Conservation (phyloP, 768 basidiomycete genomes). For the Mycena pura region DNA sequence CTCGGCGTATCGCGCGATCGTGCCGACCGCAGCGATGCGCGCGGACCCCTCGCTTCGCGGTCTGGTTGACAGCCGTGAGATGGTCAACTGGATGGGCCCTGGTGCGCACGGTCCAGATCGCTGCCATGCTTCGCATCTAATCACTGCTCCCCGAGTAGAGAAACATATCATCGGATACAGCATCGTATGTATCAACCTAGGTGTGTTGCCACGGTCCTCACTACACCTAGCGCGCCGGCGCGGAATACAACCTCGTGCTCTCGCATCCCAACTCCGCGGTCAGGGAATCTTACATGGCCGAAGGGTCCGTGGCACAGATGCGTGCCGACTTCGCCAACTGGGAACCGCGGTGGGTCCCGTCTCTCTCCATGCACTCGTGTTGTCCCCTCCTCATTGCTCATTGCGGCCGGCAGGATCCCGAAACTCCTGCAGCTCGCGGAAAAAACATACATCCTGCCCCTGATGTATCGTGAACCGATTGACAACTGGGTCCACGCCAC, state of each 20-base stretch:
- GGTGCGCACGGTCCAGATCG: slow-evolving; percentile 4
- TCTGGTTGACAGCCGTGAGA: slow-evolving; percentile 58
- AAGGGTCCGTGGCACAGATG: slow-evolving; percentile 54
- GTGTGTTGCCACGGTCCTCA: neutral
- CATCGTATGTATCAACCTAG: slow-evolving; percentile 32
- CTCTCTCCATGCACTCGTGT: neutral
- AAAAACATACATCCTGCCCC: slow-evolving; percentile 51
- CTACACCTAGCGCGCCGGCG: slow-evolving; percentile 39
- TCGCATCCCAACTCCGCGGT: slow-evolving; percentile 46
- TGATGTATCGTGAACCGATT: slow-evolving; percentile 57
- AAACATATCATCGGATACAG: slow-evolving; percentile 46
- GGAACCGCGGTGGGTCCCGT: slow-evolving; percentile 50
- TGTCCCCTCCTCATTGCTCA: too few species aligned
- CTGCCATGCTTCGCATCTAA: too few species aligned
- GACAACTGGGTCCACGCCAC: slow-evolving; percentile 54
- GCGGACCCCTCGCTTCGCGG: slow-evolving; percentile 56
- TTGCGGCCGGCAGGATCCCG: slow-evolving; percentile 39
- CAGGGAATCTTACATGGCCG: slow-evolving; percentile 51
- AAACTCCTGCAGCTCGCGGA: slow-evolving; percentile 55
- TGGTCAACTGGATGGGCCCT: slow-evolving; percentile 69
- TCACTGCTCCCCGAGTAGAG: neutral
- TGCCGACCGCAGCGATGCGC: slow-evolving; percentile 52
- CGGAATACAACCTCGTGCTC: slow-evolving; percentile 54
- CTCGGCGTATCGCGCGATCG: slow-evolving; percentile 63
- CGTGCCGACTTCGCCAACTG: slow-evolving; percentile 52